Base-by-base conservation (phyloP, 345 rosid genomes). In the Iberis pinnata region DNA sequence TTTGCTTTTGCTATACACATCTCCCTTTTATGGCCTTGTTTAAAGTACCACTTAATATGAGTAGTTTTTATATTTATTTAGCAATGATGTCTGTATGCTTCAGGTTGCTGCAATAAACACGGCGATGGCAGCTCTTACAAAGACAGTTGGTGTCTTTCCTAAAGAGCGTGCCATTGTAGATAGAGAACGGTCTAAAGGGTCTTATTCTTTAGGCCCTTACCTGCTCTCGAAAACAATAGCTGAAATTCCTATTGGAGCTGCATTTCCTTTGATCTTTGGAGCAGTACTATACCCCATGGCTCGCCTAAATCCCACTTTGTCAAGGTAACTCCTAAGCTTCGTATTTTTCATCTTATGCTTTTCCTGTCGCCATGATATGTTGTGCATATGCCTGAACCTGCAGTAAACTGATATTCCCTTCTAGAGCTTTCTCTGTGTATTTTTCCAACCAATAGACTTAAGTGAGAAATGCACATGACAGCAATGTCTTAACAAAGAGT, bases 61-160 rank as follows among this genome's bases (percentile, higher is more conserved):
- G 17, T 40, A 47, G 18, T 8, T 6, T 53, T 8, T 29, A 11
- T 31, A 33, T 39, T 6, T 12, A 8, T 48, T 35, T 11, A 47
- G 49, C 2, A 48, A 4, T 66, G 64, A 43, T 58, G 53, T 49
- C 12, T 55, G 51, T 51, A 33, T 42, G n/a, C 62, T 52, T 56
- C 74, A 92, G 96, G 95, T 92, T 42, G 83, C 93, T 29, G 98
- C 96, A 52, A 88, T 92, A 76, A 92, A 87, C 75, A 92, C 98
- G 7, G 98, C 96, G 39, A 92, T 92, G 98, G 96, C 96, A 75
- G 96, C 98, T 73, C 95, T 92, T 19, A 92, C 98, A 55, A 92
- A 87, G 73, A 92, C 96, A 5, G 95, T 83, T 53, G 89, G 96
- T 41, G 93, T 92, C 56, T 92, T 92, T 69, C 98, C 98, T 33